Percentiles rank a stretch among this genome's conserved stretches.
phyloP scores from a whole-genome alignment of 768 basidiomycete species.

The Boletus reticulatus region DNA sequence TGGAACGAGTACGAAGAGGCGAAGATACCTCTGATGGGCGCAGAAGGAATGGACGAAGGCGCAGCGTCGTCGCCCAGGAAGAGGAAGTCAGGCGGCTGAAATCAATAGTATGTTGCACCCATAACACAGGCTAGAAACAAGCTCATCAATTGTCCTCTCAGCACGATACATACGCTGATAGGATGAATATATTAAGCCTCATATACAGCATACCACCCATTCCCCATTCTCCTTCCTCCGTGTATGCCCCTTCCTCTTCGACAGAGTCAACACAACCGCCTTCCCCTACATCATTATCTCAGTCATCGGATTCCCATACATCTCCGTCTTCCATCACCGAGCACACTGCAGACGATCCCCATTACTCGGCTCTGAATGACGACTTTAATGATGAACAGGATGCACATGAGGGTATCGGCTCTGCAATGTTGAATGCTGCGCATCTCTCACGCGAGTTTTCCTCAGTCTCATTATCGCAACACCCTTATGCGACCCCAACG shows the following conservation, averaged over 20 bases:
- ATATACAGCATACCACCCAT: slow-evolving; percentile 85
- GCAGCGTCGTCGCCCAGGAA: slow-evolving; percentile 85
- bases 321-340: slow-evolving; percentile 45
- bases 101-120: slow-evolving; percentile 71
- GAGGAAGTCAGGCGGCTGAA: slow-evolving; percentile 85
- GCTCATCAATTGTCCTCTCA: slow-evolving; percentile 32
- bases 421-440: slow-evolving; percentile 40
- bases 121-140: slow-evolving; percentile 3
- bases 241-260: slow-evolving; percentile 43
- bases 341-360: slow-evolving; percentile 37
- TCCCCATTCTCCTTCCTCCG: slow-evolving; percentile 59
- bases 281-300: slow-evolving; percentile 35
- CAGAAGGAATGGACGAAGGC: slow-evolving; percentile 57
- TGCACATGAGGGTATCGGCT: slow-evolving; percentile 42
- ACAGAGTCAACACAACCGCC: slow-evolving; percentile 35
- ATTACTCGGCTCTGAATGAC: slow-evolving; percentile 18
- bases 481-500: slow-evolving; percentile 52
- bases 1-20: slow-evolving; percentile 85
- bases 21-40: slow-evolving; percentile 77
- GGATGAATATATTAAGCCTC: slow-evolving; percentile 88
- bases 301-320: slow-evolving; percentile 48
- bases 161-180: slow-evolving; percentile 95
- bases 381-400: slow-evolving; percentile 33
- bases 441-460: slow-evolving; percentile 31
- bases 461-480: slow-evolving; percentile 25